A percentile compares a stretch with the other conserved stretches of the same genome.
Conservation (phyloP, 2,329 filamentous ascomycete species). For the Nothophaeocryptopus gaeumannii region DNA sequence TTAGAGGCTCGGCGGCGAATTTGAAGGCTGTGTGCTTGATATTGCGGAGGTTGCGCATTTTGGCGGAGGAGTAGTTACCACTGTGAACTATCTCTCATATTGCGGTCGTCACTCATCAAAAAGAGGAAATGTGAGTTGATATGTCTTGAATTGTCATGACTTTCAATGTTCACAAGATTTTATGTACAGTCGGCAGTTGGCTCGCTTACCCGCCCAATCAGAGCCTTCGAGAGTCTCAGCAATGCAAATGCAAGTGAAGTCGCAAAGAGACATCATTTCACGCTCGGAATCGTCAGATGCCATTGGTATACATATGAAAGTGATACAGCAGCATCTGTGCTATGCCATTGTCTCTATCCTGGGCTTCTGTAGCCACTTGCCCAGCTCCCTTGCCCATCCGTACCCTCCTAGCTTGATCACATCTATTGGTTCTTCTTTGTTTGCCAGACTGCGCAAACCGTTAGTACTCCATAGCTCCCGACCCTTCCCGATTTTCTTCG, state of each 20-base stretch:
- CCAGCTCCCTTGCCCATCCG: background rate
- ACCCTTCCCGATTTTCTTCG: background rate
- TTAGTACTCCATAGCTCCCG: constrained; percentile 6
- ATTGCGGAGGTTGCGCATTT: constrained; percentile 85
- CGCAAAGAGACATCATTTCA: too few relatives aligned
- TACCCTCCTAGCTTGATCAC: background rate
- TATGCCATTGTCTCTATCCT: constrained; percentile 10
- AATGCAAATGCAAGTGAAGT: too few relatives aligned
- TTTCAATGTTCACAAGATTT: too few relatives aligned
- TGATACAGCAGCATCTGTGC: constrained; percentile 6
- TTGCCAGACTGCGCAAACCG: constrained; percentile 59
- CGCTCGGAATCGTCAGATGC: background rate
- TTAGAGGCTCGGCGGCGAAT: constrained; percentile 59
- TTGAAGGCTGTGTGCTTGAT: constrained; percentile 67
- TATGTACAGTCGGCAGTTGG: too few relatives aligned
- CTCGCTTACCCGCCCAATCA: too few relatives aligned
- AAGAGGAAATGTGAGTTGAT: too few relatives aligned
- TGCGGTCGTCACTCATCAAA: too few relatives aligned
- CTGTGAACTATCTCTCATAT: too few relatives aligned
- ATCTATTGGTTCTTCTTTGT: constrained; percentile 58
- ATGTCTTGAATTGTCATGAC: too few relatives aligned
- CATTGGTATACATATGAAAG: constrained; percentile 12
- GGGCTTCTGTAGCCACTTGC: background rate
- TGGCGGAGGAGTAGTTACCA: background rate
- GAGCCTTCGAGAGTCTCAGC: too few relatives aligned